phyloP scores from a whole-genome alignment of 345 rosid species.

The Heritiera fomes region DNA sequence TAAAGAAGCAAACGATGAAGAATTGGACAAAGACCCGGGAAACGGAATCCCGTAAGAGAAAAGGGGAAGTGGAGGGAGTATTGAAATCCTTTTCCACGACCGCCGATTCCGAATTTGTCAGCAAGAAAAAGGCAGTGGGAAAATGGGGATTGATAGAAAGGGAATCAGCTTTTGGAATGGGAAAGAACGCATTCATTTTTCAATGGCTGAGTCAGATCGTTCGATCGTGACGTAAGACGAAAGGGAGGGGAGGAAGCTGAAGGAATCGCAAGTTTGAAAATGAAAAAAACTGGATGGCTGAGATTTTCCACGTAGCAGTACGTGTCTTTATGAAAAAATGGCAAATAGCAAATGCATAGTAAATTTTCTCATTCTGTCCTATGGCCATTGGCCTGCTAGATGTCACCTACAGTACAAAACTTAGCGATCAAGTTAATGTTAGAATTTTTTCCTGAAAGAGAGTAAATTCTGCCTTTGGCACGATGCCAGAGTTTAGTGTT shows the following conservation, averaged over 20 bases:
- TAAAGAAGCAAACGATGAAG: background rate
- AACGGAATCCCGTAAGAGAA: slow-evolving; percentile 8
- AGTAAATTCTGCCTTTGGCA: no score
- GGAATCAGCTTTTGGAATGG: slow-evolving; percentile 20
- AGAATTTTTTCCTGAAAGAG: no score
- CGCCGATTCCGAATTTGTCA: no score
- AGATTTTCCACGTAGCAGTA: background rate
- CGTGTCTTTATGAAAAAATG: no score
- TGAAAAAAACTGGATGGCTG: background rate
- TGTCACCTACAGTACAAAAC: no score
- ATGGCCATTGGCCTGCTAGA: no score
- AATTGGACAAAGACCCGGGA: background rate
- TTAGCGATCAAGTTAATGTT: no score
- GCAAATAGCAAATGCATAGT: no score
- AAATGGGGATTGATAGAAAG: background rate
- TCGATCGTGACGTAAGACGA: background rate
- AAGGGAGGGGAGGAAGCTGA: background rate
- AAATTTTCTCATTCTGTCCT: no score
- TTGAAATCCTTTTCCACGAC: no score
- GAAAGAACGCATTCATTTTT: slow-evolving; percentile 6
- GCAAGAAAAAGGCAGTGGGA: background rate
- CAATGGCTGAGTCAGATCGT: background rate
- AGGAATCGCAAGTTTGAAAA: slow-evolving; percentile 5
- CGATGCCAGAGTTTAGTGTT: no score
- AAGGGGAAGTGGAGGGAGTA: background rate